Evolutionary conservation across 768 basidiomycete species (phyloP).

Genomic region (Collybiopsis luxurians): DNA sequence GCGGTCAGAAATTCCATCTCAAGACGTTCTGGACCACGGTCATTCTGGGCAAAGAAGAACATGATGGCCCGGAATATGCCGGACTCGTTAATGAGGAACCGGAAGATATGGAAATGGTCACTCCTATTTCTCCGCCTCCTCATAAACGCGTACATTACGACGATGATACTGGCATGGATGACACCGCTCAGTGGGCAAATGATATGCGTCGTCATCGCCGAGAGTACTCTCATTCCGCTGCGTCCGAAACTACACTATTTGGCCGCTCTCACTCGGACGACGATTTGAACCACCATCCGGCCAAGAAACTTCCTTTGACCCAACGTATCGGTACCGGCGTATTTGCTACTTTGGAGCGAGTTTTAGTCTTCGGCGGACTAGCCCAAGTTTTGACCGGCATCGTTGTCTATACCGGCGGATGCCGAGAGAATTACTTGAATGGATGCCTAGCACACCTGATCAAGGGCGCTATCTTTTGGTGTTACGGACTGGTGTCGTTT

Average conservation of each 20-base stretch:
- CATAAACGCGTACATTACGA: constrained; percentile 9
- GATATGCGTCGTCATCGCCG: constrained; percentile 39
- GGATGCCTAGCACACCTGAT: constrained; percentile 89
- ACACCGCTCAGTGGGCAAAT: constrained; percentile 56
- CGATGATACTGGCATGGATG: constrained; percentile 27
- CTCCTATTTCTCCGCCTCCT: constrained; percentile 6
- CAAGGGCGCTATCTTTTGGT: constrained; percentile 93
- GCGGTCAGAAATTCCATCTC: constrained; percentile 42
- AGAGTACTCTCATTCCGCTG: constrained; percentile 40
- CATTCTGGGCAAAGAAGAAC: constrained; percentile 45
- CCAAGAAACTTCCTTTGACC: constrained; percentile 24
- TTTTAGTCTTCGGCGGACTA: constrained; percentile 71
- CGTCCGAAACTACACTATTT: constrained; percentile 55
- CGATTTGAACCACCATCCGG: constrained; percentile 24
- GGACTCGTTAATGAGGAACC: constrained; percentile 54
- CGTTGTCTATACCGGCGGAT: constrained; percentile 83
- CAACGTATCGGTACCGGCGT: constrained; percentile 40
- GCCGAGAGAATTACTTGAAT: constrained; percentile 74
- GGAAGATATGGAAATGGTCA: constrained; percentile 43
- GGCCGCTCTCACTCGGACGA: constrained; percentile 58
- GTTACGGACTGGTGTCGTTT: constrained; percentile 84
- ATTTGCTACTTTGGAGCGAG: constrained; percentile 58
- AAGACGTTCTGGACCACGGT: constrained; percentile 56
- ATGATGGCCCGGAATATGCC: constrained; percentile 49
- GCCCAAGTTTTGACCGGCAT: constrained; percentile 66